phyloP scores from a whole-genome alignment of 2,329 filamentous ascomycete genomes.

The Fonsecaea erecta region DNA sequence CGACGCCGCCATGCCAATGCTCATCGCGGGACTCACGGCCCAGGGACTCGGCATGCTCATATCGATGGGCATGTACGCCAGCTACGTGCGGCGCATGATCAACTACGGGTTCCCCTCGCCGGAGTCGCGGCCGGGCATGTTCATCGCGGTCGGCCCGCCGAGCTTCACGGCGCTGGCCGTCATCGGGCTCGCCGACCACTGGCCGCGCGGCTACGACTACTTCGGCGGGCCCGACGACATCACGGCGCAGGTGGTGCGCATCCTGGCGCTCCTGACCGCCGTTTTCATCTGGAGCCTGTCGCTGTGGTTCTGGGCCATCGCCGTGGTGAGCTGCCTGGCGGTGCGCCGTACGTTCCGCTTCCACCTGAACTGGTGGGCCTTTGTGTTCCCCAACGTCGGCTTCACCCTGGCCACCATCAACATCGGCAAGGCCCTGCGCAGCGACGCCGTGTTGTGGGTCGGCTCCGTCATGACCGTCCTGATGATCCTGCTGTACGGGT shows the following conservation, averaged over 20 bases:
- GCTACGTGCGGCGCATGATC: slow-evolving; percentile 75
- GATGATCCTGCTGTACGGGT: slow-evolving; percentile 61
- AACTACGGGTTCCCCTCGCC: slow-evolving; percentile 65
- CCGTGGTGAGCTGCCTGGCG: slow-evolving; percentile 52
- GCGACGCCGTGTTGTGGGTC: slow-evolving; percentile 58
- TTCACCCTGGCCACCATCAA: slow-evolving; percentile 65
- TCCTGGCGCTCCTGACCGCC: slow-evolving; percentile 54
- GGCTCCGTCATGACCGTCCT: slow-evolving; percentile 61
- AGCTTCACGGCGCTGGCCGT: slow-evolving; percentile 73
- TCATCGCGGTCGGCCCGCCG: slow-evolving; percentile 76
- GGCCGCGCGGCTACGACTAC: slow-evolving; percentile 43
- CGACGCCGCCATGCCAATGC: slow-evolving; percentile 62
- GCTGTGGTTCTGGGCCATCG: slow-evolving; percentile 62
- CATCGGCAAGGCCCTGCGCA: slow-evolving; percentile 59
- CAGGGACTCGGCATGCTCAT: slow-evolving; percentile 73
- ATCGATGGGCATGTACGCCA: slow-evolving; percentile 73
- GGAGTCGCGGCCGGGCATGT: slow-evolving; percentile 71
- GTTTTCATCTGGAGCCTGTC: slow-evolving; percentile 69
- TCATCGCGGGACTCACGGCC: slow-evolving; percentile 68
- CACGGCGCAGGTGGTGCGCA: slow-evolving; percentile 47
- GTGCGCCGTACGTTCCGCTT: slow-evolving; percentile 51
- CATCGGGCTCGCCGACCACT: slow-evolving; percentile 65
- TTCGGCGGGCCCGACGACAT: slow-evolving; percentile 45
- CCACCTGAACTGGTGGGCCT: slow-evolving; percentile 65
- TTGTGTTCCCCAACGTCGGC: slow-evolving; percentile 69